Conservation (phyloP, 1,284 basidiomycete genomes). For the Stygiomarasmius scandens region DNA sequence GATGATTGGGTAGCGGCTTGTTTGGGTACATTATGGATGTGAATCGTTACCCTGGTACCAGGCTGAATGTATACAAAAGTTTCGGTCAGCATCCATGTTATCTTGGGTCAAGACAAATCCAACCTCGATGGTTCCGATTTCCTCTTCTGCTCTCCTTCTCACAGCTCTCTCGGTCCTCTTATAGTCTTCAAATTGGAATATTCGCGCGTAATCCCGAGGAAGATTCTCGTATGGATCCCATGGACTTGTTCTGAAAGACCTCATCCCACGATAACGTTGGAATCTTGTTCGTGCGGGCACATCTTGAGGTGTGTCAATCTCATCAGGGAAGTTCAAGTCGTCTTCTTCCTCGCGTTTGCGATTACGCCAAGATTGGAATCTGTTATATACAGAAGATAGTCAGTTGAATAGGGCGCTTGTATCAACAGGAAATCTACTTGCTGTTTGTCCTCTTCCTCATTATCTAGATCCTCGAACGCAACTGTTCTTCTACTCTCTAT, state of each 20-base stretch:
- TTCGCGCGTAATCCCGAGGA: constrained; percentile 90
- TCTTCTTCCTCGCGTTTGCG: constrained; percentile 74
- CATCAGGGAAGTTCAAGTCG: constrained; percentile 91
- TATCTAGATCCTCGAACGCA: constrained; percentile 77
- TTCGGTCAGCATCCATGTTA: background rate
- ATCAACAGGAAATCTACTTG: constrained; percentile 41
- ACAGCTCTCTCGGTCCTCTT: constrained; percentile 83
- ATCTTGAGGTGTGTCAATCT: constrained; percentile 95
- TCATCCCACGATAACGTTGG: constrained; percentile 90
- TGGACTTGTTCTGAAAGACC: constrained; percentile 91
- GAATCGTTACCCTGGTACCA: constrained; percentile 78
- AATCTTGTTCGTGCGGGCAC: constrained; percentile 87
- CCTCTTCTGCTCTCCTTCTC: constrained; percentile 63
- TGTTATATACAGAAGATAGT: constrained; percentile 35
- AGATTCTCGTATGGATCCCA: constrained; percentile 99
- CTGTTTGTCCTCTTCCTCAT: constrained; percentile 85
- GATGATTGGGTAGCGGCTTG: constrained; percentile 18
- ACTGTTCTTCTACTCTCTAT: constrained; percentile 64
- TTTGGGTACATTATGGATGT: constrained; percentile 73
- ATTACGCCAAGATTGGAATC: constrained; percentile 70
- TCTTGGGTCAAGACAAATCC: constrained; percentile 16
- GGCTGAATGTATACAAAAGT: constrained; percentile 48
- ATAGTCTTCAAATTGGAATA: constrained; percentile 98
- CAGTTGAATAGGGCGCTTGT: background rate
- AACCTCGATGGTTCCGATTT: constrained; percentile 68